Evolutionary conservation across 805 yeast species (phyloP), one percentile per base, ranked within the genome.

Genomic region (Candida easanensis): DNA sequence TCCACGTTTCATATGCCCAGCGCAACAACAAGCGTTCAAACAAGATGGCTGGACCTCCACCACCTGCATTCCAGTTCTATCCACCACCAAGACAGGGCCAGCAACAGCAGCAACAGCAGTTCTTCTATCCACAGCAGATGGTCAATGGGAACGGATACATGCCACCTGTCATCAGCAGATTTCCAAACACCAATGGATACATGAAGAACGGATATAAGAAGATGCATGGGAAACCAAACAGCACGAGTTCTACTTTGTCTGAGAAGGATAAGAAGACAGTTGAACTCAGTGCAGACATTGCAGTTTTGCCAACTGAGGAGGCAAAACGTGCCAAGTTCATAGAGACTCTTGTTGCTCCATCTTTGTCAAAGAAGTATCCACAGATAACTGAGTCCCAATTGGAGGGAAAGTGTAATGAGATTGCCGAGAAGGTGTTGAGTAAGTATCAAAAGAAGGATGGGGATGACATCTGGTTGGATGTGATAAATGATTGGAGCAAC

Each of bases 1-100:
- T 82, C 37, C 74, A 71, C 53, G 88, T 86, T 38, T 82, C 88
- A 28, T 77, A 84, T 63, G 93, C 93, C 18, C 88, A 82, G 64
- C 72, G 83, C 63, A 79, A 80, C 66, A 76, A 80, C 59, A 81
- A 37, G n/a, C 38, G 41, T 8, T 10, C 36, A 4, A 35, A 36
- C 19, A 30, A 30, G 19, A 30, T 30, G 30, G 30, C 22, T 14
- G 21, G 21, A 16, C 7, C 26, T 14, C 14, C 36, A 44, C 20
- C 33, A 9, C 31, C 31, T 9, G 16, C 18, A 18, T 16, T 14
- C 11, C 28, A 34, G n/a, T 39, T 32, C 32, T 26, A 45, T 28
- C 34, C 21, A 18, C 26, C 26, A 22, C n/a, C 25, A 36, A 30
- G 33, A 19, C 38, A 17, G 39, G 19, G 26, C 11, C 22, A 20